phyloP scores from a whole-genome alignment of 371 early-diverging fungal genomes.

The Sporodiniella umbellata region DNA sequence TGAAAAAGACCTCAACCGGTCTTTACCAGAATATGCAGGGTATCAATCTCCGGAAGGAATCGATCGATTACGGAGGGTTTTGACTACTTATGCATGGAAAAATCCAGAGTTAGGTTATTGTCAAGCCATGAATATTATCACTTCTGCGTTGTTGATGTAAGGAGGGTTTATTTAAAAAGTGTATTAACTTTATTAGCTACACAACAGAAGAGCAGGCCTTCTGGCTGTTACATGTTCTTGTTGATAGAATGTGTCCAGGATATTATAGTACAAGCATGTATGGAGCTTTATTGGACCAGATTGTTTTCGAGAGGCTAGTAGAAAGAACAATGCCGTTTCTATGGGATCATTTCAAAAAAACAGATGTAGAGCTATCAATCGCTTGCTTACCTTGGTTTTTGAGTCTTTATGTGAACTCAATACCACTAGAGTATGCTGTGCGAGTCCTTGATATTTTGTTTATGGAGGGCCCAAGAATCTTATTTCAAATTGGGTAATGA shows the following conservation, averaged over 20 bases:
- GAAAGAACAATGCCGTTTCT: conserved; percentile 76
- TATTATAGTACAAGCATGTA: conserved; percentile 98
- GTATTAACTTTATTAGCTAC: conserved; percentile 43
- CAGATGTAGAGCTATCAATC: conserved; percentile 92
- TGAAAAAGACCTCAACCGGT: conserved; percentile 94
- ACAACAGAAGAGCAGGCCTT: conserved; percentile 97
- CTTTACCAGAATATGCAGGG: conserved; percentile 91
- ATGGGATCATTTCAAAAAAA: conserved; percentile 74
- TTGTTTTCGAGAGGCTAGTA: conserved; percentile 88
- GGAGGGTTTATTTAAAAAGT: neutral
- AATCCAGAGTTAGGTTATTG: conserved; percentile 95
- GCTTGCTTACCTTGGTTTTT: conserved; percentile 97
- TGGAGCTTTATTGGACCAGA: conserved; percentile 92
- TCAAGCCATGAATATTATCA: conserved; percentile 98
- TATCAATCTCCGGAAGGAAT: conserved; percentile 93
- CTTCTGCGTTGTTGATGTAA: conserved; percentile 87
- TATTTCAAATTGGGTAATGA: conserved; percentile 87
- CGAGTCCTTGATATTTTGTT: conserved; percentile 93
- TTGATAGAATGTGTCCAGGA: conserved; percentile 88
- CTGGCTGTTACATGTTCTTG: conserved; percentile 87
- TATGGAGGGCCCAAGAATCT: conserved; percentile 89
- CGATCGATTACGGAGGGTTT: conserved; percentile 82
- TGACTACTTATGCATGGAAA: conserved; percentile 83
- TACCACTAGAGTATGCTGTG: conserved; percentile 86
- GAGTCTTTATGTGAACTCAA: conserved; percentile 90